These are phyloP conservation scores for Calonectria fujianensis DNA, from an alignment of 2,329 filamentous ascomycete species.

Conservation along the genomic window DNA sequence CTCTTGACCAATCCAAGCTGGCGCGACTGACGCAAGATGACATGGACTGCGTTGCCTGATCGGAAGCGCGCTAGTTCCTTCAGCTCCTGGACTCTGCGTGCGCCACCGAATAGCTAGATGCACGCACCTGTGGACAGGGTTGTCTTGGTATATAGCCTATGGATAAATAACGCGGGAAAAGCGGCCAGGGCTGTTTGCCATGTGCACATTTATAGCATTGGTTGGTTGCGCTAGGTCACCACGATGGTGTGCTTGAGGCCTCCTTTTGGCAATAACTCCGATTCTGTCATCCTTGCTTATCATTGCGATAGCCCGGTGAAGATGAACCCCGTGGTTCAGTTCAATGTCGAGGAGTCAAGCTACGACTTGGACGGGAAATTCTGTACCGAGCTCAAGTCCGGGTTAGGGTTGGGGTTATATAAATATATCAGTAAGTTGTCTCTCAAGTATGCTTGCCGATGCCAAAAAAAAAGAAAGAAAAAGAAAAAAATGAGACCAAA, in stretches of 20 bases:
- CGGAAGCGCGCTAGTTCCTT: background rate
- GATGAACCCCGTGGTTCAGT: background rate
- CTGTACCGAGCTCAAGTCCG: too few relatives aligned
- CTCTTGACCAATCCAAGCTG: background rate
- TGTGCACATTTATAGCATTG: background rate
- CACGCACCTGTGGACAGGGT: too few relatives aligned
- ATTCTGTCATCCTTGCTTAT: background rate
- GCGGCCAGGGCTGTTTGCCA: background rate
- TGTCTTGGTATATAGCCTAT: background rate
- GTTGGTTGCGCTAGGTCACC: background rate
- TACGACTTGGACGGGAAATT: background rate
- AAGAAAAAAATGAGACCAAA: background rate
- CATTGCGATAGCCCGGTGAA: background rate
- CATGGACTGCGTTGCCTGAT: background rate
- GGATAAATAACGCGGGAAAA: background rate
- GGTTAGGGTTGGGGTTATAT: background rate
- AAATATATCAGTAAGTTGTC: fast-evolving
- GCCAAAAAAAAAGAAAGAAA: background rate
- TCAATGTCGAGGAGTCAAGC: background rate
- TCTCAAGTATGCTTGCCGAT: background rate
- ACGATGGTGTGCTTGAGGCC: background rate
- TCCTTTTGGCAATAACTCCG: background rate
- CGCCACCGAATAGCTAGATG: background rate
- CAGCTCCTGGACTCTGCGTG: background rate
- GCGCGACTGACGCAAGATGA: background rate